Percentiles rank a stretch among this genome's conserved stretches.
phyloP scores from a whole-genome alignment of 192 early-diverging fungal species.

The Blastocladiella britannica region DNA sequence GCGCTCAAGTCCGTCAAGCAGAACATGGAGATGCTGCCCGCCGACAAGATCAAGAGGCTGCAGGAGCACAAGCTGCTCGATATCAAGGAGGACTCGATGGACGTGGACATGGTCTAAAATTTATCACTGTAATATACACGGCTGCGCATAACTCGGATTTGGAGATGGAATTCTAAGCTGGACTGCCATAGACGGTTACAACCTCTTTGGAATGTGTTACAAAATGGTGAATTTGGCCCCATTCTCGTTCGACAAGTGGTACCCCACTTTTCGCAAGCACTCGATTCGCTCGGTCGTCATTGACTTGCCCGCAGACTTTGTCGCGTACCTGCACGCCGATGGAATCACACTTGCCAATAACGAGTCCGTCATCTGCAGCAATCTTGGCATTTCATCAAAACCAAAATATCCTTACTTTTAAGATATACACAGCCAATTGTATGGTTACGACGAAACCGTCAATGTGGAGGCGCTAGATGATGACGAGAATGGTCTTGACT shows the following conservation, averaged over 20 bases:
- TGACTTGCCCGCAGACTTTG: slow-evolving; percentile 46
- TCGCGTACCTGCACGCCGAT: slow-evolving; percentile 68
- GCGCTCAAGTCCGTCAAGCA: slow-evolving; percentile 57
- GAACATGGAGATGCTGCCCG: slow-evolving; percentile 69
- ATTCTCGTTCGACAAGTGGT: slow-evolving; percentile 53
- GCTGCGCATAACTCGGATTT: too few relatives aligned
- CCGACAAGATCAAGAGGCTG: slow-evolving; percentile 29
- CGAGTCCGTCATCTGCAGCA: slow-evolving; percentile 22
- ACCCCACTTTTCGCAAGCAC: slow-evolving; percentile 30
- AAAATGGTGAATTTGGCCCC: too few relatives aligned
- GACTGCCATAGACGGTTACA: too few relatives aligned
- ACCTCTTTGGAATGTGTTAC: too few relatives aligned
- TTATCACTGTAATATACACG: too few relatives aligned
- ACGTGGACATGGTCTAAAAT: slow-evolving; percentile 44
- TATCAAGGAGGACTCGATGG: slow-evolving; percentile 23
- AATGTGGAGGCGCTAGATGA: too few relatives aligned
- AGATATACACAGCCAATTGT: neutral
- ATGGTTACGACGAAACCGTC: neutral
- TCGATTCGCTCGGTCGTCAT: slow-evolving; percentile 58
- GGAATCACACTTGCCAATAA: slow-evolving; percentile 61
- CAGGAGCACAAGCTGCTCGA: slow-evolving; percentile 40
- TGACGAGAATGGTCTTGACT: too few relatives aligned
- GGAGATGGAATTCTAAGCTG: too few relatives aligned
- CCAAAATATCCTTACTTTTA: slow-evolving; percentile 5
- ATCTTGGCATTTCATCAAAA: neutral